Evolutionary conservation across 2,329 filamentous ascomycete genomes (phyloP).

Genomic region (Nannizzia gypsea): DNA sequence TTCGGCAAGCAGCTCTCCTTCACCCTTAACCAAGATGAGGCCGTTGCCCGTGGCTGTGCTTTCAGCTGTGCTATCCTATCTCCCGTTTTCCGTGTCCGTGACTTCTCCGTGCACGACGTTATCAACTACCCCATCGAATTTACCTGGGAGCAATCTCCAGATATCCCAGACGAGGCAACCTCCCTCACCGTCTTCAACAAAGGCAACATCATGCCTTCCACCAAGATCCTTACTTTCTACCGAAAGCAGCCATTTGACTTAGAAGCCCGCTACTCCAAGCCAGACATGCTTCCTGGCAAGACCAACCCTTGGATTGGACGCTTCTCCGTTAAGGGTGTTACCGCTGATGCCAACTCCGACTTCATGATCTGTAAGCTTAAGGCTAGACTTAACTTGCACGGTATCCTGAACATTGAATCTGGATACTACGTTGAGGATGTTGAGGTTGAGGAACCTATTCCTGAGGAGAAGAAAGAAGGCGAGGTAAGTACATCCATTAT

Average conservation of each 20-base stretch:
- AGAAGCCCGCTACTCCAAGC: conserved; percentile 84
- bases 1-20: conserved; percentile 89
- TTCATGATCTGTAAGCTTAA: conserved; percentile 99
- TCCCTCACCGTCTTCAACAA: conserved; percentile 95
- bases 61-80: conserved; percentile 97
- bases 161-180: conserved; percentile 97
- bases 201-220: conserved; percentile 92
- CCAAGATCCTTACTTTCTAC: conserved; percentile 99
- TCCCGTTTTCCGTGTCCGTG: conserved; percentile 93
- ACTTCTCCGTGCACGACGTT: conserved; percentile 95
- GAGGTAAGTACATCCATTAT: conserved; percentile 29
- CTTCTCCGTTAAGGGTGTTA: conserved; percentile 96
- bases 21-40: conserved; percentile 97
- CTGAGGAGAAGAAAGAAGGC: conserved; percentile 59
- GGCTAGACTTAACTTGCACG: conserved; percentile 90
- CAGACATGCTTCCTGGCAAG: conserved; percentile 77
- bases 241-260: conserved; percentile 94
- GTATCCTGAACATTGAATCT: conserved; percentile 88
- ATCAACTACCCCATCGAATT: conserved; percentile 98
- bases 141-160: conserved; percentile 94
- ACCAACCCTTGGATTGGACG: conserved; percentile 89
- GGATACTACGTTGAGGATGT: conserved; percentile 98
- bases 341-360: conserved; percentile 83
- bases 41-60: conserved; percentile 84
- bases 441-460: conserved; percentile 87